phyloP scores from a whole-genome alignment of 768 basidiomycete genomes.

The Boletus pseudo-olivaceus region DNA sequence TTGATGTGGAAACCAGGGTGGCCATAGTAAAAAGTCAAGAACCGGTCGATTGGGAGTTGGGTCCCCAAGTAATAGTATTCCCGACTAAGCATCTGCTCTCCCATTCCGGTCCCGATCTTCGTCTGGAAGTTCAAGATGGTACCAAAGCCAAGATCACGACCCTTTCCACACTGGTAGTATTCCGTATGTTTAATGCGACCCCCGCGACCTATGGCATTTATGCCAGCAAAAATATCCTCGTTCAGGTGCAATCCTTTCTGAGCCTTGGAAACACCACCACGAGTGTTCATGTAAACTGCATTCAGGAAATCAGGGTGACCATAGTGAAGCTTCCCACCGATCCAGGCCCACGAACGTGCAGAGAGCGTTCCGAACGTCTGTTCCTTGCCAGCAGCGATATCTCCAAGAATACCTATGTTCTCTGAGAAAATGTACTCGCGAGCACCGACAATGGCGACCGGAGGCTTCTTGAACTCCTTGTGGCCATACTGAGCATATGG shows the following conservation, averaged over 20 bases:
- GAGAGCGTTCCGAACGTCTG: slow-evolving; percentile 98
- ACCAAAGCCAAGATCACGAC: slow-evolving; percentile 97
- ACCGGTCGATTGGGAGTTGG: slow-evolving; percentile 95
- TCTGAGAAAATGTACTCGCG: slow-evolving; percentile 99
- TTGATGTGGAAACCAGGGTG: slow-evolving; percentile 99
- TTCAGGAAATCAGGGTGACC: slow-evolving; percentile 99
- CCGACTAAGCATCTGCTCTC: slow-evolving; percentile 98
- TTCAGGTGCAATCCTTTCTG: slow-evolving; percentile 99
- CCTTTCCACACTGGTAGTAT: slow-evolving; percentile 99
- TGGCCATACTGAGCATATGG: slow-evolving; percentile 91
- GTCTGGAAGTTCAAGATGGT: slow-evolving; percentile 99
- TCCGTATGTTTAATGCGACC: slow-evolving; percentile 98
- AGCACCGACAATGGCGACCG: slow-evolving; percentile 96
- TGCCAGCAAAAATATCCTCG: slow-evolving; percentile 99
- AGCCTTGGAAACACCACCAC: slow-evolving; percentile 97
- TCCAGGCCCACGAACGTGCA: slow-evolving; percentile 95
- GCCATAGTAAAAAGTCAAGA: slow-evolving; percentile 99
- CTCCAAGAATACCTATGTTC: slow-evolving; percentile 98
- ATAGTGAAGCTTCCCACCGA: slow-evolving; percentile 97
- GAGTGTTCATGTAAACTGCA: slow-evolving; percentile 95
- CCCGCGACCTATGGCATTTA: slow-evolving; percentile 96
- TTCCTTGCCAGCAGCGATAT: slow-evolving; percentile 98
- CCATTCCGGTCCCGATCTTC: slow-evolving; percentile 99
- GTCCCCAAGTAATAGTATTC: slow-evolving; percentile 99
- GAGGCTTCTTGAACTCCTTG: slow-evolving; percentile 82